Base-by-base conservation (phyloP, 805 yeast species). In the Candida fluviatilis region DNA sequence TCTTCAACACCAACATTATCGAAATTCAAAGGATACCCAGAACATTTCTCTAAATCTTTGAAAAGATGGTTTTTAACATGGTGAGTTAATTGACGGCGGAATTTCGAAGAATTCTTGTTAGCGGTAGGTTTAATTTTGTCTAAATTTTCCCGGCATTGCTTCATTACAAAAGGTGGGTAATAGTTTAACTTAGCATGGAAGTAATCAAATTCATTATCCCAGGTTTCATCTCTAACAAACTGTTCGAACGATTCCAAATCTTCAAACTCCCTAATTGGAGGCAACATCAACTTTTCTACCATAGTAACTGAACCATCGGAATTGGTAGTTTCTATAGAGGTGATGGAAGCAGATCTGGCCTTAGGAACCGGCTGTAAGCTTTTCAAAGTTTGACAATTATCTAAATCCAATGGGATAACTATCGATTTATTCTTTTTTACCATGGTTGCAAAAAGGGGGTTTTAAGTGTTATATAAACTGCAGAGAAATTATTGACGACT, bases 191-290 rank as follows among this genome's bases (percentile, higher is more conserved):
- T 80, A 26, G 85, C 84, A 53, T 82, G 84, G 47, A 80, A 64
- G 50, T 79, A 74, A 54, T 79, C 85, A 48, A 75, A 80, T 42
- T 84, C 90, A 45, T 82, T 80, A 57, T 83, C 90, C 74, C 85
- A 82, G 3, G 84, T 76, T 53, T 82, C 90, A 54, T 80, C 85
- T 52, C 79, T 72, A 42, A 84, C 65, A 57, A 68, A 84, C 18
- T 71, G 67, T 53, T 80, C 87, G 52, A 84, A 84, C 13, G 76
- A 69, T 14, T 66, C 67, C 43, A 84, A 60, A 37, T 76, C 82
- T 34, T 84, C 90, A 59, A 84, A 84, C 33, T 68, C 71, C 33
- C 64, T 58, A 37, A 58, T 43, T 40, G 71, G 68, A 17, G 73
- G 73, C n/a, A 71, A 68, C 27, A 47, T 50, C 46, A 67, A 54